These are phyloP conservation scores for Mycogone perniciosa DNA, from an alignment of 2,329 filamentous ascomycete genomes.

Conservation along the genomic window DNA sequence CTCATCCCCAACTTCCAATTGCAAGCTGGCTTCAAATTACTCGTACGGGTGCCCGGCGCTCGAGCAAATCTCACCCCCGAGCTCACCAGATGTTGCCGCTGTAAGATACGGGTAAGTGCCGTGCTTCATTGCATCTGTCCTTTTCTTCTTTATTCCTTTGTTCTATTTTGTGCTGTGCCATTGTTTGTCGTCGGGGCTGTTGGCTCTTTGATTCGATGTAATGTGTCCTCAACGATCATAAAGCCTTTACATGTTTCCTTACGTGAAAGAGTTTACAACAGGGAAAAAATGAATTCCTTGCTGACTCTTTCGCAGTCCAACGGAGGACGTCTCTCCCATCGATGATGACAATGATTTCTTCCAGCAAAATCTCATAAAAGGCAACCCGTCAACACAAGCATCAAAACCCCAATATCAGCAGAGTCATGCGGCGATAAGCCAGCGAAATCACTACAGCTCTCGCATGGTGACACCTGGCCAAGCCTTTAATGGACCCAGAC, in stretches of 20 bases:
- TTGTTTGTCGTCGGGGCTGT: not conserved
- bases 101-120: conserved; percentile 36
- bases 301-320: not conserved
- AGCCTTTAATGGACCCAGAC: conserved; percentile 1
- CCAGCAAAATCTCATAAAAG: conserved; percentile 22
- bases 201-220: too few species aligned
- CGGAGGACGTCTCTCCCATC: conserved; percentile 46
- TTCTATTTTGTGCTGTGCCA: not conserved
- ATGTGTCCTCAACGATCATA: too few species aligned
- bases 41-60: conserved; percentile 34
- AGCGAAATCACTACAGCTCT: conserved; percentile 3
- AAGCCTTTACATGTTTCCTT: too few species aligned
- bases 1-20: conserved; percentile 32
- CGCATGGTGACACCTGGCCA: conserved; percentile 12
- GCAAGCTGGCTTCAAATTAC: conserved; percentile 21
- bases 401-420: conserved; percentile 11
- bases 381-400: conserved; percentile 14
- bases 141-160: not conserved
- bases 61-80: conserved; percentile 48
- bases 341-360: conserved; percentile 38
- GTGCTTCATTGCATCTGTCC: too few species aligned
- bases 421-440: not conserved
- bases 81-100: conserved; percentile 45
- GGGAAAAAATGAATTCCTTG: not conserved
- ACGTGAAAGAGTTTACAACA: too few species aligned